Percentiles rank a stretch among this genome's conserved stretches.
These are phyloP conservation scores for Penicillium manginii DNA, from an alignment of 495 filamentous ascomycete species.

Conservation along the genomic window DNA sequence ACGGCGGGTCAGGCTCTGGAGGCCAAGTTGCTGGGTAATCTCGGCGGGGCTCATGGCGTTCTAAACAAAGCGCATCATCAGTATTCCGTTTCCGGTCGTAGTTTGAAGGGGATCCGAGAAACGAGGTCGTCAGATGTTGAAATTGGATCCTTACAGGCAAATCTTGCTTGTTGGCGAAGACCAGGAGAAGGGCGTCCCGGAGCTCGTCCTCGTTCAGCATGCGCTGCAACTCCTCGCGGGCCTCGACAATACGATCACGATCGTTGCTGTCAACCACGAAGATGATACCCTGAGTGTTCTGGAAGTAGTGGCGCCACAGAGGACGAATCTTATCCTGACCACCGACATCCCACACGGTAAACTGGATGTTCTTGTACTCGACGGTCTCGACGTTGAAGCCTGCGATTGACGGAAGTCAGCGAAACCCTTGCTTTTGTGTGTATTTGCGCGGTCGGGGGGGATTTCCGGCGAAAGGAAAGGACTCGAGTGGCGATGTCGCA, in stretches of 20 bases:
- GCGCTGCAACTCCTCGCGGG: constrained; percentile 97
- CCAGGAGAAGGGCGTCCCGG: constrained; percentile 92
- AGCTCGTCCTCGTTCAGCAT: constrained; percentile 99
- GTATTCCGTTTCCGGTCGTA: not conserved
- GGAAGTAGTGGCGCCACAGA: constrained; percentile 99
- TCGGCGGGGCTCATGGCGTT: constrained; percentile 99
- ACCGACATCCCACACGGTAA: constrained; percentile 99
- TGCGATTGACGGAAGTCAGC: constrained; percentile 39
- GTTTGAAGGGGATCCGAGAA: too few relatives aligned
- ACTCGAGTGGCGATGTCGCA: not conserved
- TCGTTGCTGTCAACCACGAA: constrained; percentile 99
- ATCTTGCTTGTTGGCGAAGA: constrained; percentile 99
- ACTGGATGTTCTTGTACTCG: constrained; percentile 99
- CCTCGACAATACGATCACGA: constrained; percentile 98
- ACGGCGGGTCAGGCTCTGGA: constrained; percentile 96
- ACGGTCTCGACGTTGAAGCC: constrained; percentile 99
- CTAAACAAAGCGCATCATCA: constrained; percentile 45
- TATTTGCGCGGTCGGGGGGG: not conserved
- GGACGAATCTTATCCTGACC: constrained; percentile 99
- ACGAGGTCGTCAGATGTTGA: too few relatives aligned
- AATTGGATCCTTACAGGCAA: constrained; percentile 73
- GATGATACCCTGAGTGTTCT: constrained; percentile 99
- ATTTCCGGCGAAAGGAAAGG: not conserved
- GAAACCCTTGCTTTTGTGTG: not conserved
- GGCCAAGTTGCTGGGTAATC: constrained; percentile 99